Evolutionary conservation across 169 alveolate species (phyloP).

Genomic region (Plasmodium vivax): DNA sequence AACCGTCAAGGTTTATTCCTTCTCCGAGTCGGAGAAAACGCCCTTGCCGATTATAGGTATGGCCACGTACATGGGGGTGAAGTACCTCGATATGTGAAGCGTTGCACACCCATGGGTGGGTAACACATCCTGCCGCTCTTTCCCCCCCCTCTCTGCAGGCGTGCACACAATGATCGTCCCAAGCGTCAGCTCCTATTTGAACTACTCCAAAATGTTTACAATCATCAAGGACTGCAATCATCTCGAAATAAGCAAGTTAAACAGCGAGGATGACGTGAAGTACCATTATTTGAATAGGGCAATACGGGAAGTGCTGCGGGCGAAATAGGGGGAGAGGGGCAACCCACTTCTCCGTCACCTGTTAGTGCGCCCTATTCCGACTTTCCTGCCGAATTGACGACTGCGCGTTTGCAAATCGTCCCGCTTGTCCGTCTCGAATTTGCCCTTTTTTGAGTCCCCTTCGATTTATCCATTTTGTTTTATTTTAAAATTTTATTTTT

Average conservation of each 20-base stretch:
- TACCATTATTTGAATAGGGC: conserved; percentile 58
- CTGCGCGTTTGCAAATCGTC: background rate
- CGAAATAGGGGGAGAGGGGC: background rate
- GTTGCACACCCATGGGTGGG: background rate
- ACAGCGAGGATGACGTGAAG: conserved; percentile 55
- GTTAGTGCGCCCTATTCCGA: background rate
- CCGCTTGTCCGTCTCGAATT: background rate
- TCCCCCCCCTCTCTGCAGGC: conserved; percentile 7
- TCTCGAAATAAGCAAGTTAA: conserved; percentile 49
- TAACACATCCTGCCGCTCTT: background rate
- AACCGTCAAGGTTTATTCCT: conserved; percentile 25
- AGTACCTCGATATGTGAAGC: background rate
- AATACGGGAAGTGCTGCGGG: conserved; percentile 14
- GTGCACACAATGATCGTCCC: conserved; percentile 62
- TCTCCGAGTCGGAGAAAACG: conserved; percentile 62
- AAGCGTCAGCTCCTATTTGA: conserved; percentile 7
- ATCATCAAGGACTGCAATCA: conserved; percentile 54
- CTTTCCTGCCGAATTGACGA: background rate
- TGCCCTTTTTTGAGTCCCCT: background rate
- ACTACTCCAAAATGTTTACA: conserved; percentile 42
- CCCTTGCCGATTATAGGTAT: conserved; percentile 63
- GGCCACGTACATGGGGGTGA: background rate
- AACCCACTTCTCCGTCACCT: background rate
- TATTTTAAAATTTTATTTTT: background rate
- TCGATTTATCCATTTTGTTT: background rate